Base-by-base conservation (phyloP, 2,329 filamentous ascomycete species). In the Nemania abortiva region DNA sequence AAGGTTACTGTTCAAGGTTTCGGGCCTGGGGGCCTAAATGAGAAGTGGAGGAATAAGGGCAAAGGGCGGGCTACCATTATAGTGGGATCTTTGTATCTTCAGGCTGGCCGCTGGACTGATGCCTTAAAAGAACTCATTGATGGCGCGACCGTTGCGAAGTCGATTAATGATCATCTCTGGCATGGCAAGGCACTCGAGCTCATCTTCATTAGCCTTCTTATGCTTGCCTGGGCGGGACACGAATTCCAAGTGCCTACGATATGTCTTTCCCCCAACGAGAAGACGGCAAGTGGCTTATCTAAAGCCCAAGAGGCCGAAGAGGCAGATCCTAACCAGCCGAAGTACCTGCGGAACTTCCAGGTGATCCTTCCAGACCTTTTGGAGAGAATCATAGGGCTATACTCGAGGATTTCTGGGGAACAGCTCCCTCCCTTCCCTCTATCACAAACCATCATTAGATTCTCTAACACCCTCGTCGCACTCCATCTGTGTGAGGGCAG, bases 131-230 rank as follows among this genome's bases (percentile, higher is more conserved):
- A 97, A 77, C 87, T 98, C 24, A 85, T 89, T 10, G 95, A 98
- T 69, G 93, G 92, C 63, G 94, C 92, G 1, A 88, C 88, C 10
- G 89, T 91, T 74, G 91, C 94, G 18, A 91, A 93, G 74, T 90
- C 89, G 45, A 88, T 92, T 67, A 95, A 94, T 75, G 96, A 99
- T 80, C 93, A 97, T 80, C 80, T 98, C n/a, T 99, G 96, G 95
- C 94, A 98, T 81, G 96, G 93, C 20, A 98, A 98, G 81, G 95
- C 94, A 0, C 85, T 99, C 22, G 97, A 99, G 78, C 90, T 95
- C 31, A 93, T 97, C 69, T 83, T 96, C 55, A 86, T 97, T 29
- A 94, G 92, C 76, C 86, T 98, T 73, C 78, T 98, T 49, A 88
- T 98, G 75, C 89, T 97, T 70, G 92, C 90, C 34, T 97, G 94